These are phyloP conservation scores for Coemansia sp. DNA, from an alignment of 192 early-diverging fungal genomes.

Conservation along the genomic window DNA sequence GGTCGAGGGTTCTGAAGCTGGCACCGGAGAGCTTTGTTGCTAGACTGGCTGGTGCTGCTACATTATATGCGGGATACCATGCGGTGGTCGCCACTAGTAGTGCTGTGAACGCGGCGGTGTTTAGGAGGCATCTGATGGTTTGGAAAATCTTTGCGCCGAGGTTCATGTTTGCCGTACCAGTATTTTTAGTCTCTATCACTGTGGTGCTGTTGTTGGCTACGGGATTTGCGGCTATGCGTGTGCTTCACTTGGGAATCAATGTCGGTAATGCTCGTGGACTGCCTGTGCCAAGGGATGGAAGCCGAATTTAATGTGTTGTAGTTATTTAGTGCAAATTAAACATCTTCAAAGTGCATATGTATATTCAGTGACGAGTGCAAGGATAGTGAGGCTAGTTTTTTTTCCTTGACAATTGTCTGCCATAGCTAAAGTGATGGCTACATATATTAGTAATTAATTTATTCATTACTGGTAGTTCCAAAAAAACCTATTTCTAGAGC, in stretches of 20 bases:
- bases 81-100: conserved; percentile 47
- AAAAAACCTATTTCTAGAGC: too few relatives aligned
- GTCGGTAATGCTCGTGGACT: conserved; percentile 19
- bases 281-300: background rate
- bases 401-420: too few relatives aligned
- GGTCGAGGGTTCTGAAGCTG: conserved; percentile 30
- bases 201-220: conserved; percentile 27
- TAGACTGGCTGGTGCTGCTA: conserved; percentile 46
- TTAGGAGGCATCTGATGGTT: conserved; percentile 93
- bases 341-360: background rate
- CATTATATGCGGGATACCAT: conserved; percentile 59
- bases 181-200: conserved; percentile 15
- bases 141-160: conserved; percentile 96
- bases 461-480: too few relatives aligned
- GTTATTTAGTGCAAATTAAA: too few relatives aligned
- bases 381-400: too few relatives aligned
- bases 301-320: background rate
- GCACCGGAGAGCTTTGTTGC: conserved; percentile 30
- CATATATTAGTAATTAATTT: too few relatives aligned
- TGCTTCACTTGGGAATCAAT: conserved; percentile 26
- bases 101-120: conserved; percentile 66
- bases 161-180: conserved; percentile 65
- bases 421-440: too few relatives aligned
- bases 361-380: too few relatives aligned
- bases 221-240: conserved; percentile 31